These are phyloP conservation scores for Colletotrichum euphorbiae DNA, from an alignment of 2,329 filamentous ascomycete genomes.

Conservation along the genomic window DNA sequence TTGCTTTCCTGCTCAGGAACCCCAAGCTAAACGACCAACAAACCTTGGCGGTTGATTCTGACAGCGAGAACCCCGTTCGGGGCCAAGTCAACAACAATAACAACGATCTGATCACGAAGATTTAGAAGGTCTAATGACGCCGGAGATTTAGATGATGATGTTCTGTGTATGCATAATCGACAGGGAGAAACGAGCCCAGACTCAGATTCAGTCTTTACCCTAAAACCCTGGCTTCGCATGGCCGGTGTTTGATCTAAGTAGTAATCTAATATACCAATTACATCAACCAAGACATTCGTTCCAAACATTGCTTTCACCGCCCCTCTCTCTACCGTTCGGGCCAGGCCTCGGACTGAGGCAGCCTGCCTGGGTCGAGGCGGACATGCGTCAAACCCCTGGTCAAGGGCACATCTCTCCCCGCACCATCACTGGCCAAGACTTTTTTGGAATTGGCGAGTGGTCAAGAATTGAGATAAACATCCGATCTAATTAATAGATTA, in stretches of 20 bases:
- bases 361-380: neutral
- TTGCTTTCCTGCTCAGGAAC: slow-evolving; percentile 57
- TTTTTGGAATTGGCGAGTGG: neutral
- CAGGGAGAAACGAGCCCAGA: neutral
- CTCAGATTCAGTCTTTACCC: neutral
- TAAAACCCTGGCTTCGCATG: neutral
- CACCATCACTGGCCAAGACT: neutral
- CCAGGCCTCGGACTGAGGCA: neutral
- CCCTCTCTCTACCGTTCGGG: neutral
- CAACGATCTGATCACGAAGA: slow-evolving; percentile 7
- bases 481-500: neutral
- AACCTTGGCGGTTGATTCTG: slow-evolving; percentile 52
- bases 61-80: neutral
- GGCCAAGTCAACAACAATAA: slow-evolving; percentile 6
- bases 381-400: neutral
- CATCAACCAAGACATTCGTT: neutral
- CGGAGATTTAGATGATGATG: neutral
- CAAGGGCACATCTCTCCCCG: neutral
- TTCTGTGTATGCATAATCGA: neutral
- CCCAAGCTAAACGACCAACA: slow-evolving; percentile 59
- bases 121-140: neutral
- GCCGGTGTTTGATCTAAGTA: neutral
- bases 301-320: neutral
- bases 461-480: neutral
- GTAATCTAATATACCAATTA: slow-evolving; percentile 4